Percentiles rank a stretch among this genome's conserved stretches.
phyloP scores from a whole-genome alignment of 306 rosid genomes.

The Bauhinia variegata region DNA sequence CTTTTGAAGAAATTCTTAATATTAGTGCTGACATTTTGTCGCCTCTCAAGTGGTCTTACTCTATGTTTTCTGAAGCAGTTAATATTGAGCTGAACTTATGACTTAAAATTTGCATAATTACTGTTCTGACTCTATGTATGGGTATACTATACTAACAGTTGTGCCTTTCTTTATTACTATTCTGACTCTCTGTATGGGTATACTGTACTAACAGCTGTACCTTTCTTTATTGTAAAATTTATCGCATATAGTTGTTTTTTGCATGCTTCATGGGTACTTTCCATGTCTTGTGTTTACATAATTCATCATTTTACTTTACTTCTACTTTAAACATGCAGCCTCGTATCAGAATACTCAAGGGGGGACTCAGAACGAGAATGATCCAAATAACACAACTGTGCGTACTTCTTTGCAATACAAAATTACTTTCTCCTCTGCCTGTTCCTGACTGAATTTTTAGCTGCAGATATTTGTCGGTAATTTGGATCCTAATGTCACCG shows the following conservation, averaged over 20 bases:
- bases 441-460: constrained; percentile 30
- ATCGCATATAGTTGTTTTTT: neutral
- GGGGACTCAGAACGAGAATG: constrained; percentile 81
- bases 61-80: constrained; percentile 5
- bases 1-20: neutral
- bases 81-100: constrained; percentile 2
- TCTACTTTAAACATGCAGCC: constrained; percentile 64
- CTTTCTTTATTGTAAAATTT: neutral
- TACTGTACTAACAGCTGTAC: neutral
- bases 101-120: neutral
- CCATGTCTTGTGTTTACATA: neutral
- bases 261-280: neutral
- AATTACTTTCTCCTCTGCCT: constrained; percentile 5
- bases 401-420: constrained; percentile 46
- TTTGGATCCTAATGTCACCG: constrained; percentile 82
- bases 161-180: neutral
- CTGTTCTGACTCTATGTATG: neutral
- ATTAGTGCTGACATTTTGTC: constrained; percentile 4
- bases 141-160: neutral
- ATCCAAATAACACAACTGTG: constrained; percentile 96
- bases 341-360: constrained; percentile 85
- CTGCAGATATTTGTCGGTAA: constrained; percentile 96
- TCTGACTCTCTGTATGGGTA: neutral
- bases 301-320: constrained; percentile 35
- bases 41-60: neutral